phyloP scores from a whole-genome alignment of 331 rosid genomes.

The Malus hybrid region DNA sequence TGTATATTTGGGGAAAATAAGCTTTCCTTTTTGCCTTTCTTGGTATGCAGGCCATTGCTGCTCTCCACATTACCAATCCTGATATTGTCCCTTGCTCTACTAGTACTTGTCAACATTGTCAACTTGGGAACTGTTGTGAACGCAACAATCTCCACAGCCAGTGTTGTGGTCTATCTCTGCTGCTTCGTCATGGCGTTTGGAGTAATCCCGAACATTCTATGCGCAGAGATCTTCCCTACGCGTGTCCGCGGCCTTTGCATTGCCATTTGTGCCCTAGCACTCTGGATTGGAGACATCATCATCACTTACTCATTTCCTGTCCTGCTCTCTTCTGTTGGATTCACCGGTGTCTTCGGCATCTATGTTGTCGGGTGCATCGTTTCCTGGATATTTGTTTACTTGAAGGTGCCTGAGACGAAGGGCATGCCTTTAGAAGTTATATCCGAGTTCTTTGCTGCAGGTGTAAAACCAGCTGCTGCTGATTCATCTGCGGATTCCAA shows the following conservation, averaged over 20 bases:
- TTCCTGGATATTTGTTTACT: conserved; percentile 54
- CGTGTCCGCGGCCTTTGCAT: conserved; percentile 60
- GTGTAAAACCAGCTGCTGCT: conserved; percentile 37
- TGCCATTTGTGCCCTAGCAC: conserved; percentile 47
- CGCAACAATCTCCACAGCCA: conserved; percentile 33
- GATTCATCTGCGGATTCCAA: not conserved
- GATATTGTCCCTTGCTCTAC: conserved; percentile 29
- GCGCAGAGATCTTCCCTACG: conserved; percentile 68
- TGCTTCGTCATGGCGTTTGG: conserved; percentile 60
- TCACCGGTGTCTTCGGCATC: conserved; percentile 42
- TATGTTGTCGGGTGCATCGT: conserved; percentile 39
- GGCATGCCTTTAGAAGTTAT: conserved; percentile 82
- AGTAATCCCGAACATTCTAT: conserved; percentile 53
- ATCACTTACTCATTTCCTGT: conserved; percentile 46
- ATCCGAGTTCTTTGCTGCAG: conserved; percentile 52
- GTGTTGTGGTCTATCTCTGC: conserved; percentile 47
- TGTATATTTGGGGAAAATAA: not conserved
- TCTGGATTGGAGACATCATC: conserved; percentile 46
- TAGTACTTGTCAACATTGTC: conserved; percentile 26
- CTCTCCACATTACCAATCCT: conserved; percentile 48
- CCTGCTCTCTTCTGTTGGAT: conserved; percentile 43
- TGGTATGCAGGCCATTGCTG: conserved; percentile 47
- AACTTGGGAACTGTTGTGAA: conserved; percentile 23
- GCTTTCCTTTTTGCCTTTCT: not conserved
- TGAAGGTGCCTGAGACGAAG: conserved; percentile 67